Evolutionary conservation across 352 stramenopile genomes (phyloP).

Genomic region (Phytopythium helicoides): DNA sequence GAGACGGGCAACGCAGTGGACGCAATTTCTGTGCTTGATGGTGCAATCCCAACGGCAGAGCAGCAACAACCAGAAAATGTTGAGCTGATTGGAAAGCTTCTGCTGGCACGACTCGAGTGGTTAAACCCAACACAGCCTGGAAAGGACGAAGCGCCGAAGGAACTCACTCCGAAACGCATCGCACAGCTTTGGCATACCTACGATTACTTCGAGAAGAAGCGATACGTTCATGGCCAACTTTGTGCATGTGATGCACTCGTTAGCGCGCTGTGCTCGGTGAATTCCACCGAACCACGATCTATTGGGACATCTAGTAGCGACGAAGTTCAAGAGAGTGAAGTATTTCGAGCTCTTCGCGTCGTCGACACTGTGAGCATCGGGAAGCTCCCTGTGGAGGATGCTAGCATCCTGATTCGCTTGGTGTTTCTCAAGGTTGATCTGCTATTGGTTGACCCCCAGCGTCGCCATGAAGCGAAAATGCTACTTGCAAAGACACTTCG

Average conservation of each 20-base stretch:
- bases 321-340: constrained; percentile 12
- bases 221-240: constrained; percentile 36
- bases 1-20: constrained; percentile 28
- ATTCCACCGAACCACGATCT: not conserved
- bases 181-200: constrained; percentile 33
- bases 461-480: constrained; percentile 12
- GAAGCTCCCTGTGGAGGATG: constrained; percentile 26
- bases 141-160: constrained; percentile 1
- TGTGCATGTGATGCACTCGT: constrained; percentile 32
- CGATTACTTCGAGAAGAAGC: constrained; percentile 56
- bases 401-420: constrained; percentile 27
- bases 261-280: constrained; percentile 16
- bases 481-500: constrained; percentile 30
- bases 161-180: constrained; percentile 13
- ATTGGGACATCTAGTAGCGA: not conserved
- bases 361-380: constrained; percentile 35
- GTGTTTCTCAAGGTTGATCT: constrained; percentile 42
- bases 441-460: constrained; percentile 6
- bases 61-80: constrained; percentile 18
- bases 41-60: constrained; percentile 21
- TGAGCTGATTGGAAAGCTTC: constrained; percentile 42
- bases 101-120: constrained; percentile 44
- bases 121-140: constrained; percentile 28
- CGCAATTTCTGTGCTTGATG: constrained; percentile 22
- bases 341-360: constrained; percentile 35